Percentiles rank a stretch among this genome's conserved stretches.
These are phyloP conservation scores for Scalesia atractyloides DNA, from an alignment of 129 eudicot genomes.

Conservation along the genomic window DNA sequence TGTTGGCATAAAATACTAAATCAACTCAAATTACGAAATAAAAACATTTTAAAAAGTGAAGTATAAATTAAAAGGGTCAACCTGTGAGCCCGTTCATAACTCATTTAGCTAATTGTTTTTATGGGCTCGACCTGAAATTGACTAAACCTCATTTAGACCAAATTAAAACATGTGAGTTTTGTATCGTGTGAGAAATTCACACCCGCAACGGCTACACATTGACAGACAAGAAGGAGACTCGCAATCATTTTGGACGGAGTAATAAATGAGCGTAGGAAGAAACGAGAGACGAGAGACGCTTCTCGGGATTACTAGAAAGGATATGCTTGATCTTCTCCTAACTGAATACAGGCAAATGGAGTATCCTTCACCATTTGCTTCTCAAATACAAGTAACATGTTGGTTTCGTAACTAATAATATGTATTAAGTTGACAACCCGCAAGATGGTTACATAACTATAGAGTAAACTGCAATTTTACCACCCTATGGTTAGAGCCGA, in stretches of 20 bases:
- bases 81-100: not conserved
- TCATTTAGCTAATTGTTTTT: not conserved
- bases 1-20: not conserved
- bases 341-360: constrained; percentile 75
- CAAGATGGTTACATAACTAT: no score
- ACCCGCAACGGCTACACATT: not conserved
- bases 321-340: constrained; percentile 81
- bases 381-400: constrained; percentile 54
- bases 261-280: constrained; percentile 51
- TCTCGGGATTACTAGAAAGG: constrained; percentile 41
- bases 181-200: no score
- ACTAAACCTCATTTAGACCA: not conserved
- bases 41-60: not conserved
- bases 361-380: constrained; percentile 80
- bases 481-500: no score
- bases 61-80: not conserved
- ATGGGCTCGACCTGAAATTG: not conserved
- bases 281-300: constrained; percentile 26
- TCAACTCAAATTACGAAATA: not conserved
- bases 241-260: constrained; percentile 53
- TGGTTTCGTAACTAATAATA: no score
- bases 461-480: no score
- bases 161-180: no score
- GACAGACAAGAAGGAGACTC: constrained; percentile 75
- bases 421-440: no score